A percentile compares a stretch with the other conserved stretches of the same genome.
These are phyloP conservation scores for Glycyrrhiza uralensis DNA, from an alignment of 306 rosid genomes.

Conservation along the genomic window DNA sequence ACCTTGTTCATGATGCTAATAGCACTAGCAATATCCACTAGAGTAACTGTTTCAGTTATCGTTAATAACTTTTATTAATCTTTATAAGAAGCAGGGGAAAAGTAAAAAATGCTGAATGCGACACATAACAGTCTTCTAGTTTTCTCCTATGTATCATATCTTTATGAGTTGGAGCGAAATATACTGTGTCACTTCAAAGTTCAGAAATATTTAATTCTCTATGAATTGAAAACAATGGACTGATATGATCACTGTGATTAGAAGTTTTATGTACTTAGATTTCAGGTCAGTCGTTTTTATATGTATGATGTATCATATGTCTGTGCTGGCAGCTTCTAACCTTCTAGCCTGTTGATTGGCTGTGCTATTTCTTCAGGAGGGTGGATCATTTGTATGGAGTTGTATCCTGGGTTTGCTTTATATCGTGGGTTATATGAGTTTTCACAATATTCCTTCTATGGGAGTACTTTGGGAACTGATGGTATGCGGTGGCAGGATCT, in stretches of 20 bases:
- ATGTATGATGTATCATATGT: too few species aligned
- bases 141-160: too few species aligned
- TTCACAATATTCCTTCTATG: constrained; percentile 44
- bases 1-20: not conserved
- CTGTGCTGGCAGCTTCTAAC: constrained; percentile 9
- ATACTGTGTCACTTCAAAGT: not conserved
- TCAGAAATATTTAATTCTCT: constrained; percentile 2
- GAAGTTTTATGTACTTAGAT: not conserved
- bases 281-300: not conserved
- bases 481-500: constrained; percentile 80
- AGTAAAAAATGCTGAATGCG: not conserved
- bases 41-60: not conserved
- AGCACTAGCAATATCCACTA: not conserved
- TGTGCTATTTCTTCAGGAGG: constrained; percentile 43
- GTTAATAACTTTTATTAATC: not conserved
- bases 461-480: constrained; percentile 31
- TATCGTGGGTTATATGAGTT: constrained; percentile 78
- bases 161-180: constrained; percentile 9
- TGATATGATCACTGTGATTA: not conserved
- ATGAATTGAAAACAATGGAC: not conserved
- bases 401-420: constrained; percentile 79
- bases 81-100: not conserved
- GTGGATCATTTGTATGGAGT: constrained; percentile 59
- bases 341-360: constrained; percentile 4
- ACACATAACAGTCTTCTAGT: not conserved